Evolutionary conservation across 768 basidiomycete genomes (phyloP), one percentile per base, ranked within the genome.

Genomic region (Tricholoma sp.): DNA sequence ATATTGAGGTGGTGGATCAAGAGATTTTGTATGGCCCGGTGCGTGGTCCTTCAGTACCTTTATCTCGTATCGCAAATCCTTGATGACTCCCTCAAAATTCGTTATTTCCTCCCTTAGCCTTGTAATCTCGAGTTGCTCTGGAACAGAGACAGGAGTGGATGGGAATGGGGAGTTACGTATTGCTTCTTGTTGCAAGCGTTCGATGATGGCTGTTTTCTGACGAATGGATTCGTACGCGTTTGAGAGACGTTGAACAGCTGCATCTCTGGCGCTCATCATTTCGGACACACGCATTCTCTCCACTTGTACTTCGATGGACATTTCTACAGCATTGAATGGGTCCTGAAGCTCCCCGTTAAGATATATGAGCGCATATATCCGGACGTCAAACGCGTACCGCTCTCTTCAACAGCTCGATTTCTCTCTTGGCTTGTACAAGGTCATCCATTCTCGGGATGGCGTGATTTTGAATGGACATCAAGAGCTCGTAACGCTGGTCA

Each of bases 221-320:
- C 79, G 78, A 61, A 89, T 72, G 0, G 83, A 83, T 12, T 72
- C 66, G 63, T 83, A 86, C 9, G 85, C 85, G 47, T 83, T 79
- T 31, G 79, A 74, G 11, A 90, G 77, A 29, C 80, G 81, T 41
- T 79, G 70, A 1, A 86, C 79, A 14, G 78, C 80, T 29, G 76
- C 78, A 63, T 90, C 88, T 39, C 88, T 82, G 29, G 87, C 88
- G 24, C 70, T 72, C 53, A 85, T 67, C 1, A 83, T 85, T 63
- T 89, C 86, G 19, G 67, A 68, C 1, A 83, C 79, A 50, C 79
- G 78, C 50, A 78, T 56, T 39, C 74, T 76, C 60, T 86, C 83
- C 32, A 78, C 69, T 59, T 83, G 78, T 18, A 84, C 71, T 57
- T 83, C 80, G 24, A 86, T 69, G 10, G 82, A 77, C 66, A 82